phyloP scores from a whole-genome alignment of 1,284 basidiomycete species.

The Austropuccinia psidii region DNA sequence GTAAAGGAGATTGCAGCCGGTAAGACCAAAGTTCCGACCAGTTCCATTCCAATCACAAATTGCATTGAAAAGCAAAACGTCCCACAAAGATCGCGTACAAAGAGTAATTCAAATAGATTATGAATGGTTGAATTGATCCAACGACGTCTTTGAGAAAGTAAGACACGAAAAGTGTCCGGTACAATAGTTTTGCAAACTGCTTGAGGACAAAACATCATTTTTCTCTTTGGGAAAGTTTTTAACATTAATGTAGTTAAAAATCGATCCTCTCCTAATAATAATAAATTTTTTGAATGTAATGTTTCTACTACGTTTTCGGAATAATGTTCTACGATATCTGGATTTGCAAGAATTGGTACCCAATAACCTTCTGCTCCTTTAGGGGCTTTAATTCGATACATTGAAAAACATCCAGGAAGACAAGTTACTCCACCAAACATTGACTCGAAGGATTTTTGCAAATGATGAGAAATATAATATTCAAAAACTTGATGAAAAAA shows the following conservation, averaged over 20 bases:
- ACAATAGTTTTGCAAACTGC: slow-evolving; percentile 52
- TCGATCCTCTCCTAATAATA: slow-evolving; percentile 51
- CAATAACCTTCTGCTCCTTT: slow-evolving; percentile 51
- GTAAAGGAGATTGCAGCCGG: slow-evolving; percentile 52
- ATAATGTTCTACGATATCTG: slow-evolving; percentile 51
- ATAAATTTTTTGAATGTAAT: slow-evolving; percentile 52
- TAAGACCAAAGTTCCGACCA: slow-evolving; percentile 51
- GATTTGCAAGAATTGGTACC: slow-evolving; percentile 51
- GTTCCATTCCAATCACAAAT: slow-evolving; percentile 49
- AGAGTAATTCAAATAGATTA: slow-evolving; percentile 51
- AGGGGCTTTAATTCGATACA: slow-evolving; percentile 52
- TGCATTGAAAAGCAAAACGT: slow-evolving; percentile 53
- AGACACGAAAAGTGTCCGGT: slow-evolving; percentile 51
- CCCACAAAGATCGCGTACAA: slow-evolving; percentile 51
- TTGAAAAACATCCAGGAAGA: slow-evolving; percentile 51
- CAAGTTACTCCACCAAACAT: slow-evolving; percentile 51
- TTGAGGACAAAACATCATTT: slow-evolving; percentile 52
- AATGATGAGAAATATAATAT: slow-evolving; percentile 98
- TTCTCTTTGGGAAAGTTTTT: slow-evolving; percentile 52
- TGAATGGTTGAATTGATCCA: slow-evolving; percentile 53
- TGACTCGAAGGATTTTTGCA: slow-evolving; percentile 56
- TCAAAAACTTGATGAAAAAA: slow-evolving; percentile 60
- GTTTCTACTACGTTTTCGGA: slow-evolving; percentile 52
- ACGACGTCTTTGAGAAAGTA: slow-evolving; percentile 50
- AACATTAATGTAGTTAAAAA: slow-evolving; percentile 52